A percentile compares a stretch with the other conserved stretches of the same genome.
Evolutionary conservation across 2,329 filamentous ascomycete species (phyloP).

Genomic region (Pseudophaeomoniella oleicola): DNA sequence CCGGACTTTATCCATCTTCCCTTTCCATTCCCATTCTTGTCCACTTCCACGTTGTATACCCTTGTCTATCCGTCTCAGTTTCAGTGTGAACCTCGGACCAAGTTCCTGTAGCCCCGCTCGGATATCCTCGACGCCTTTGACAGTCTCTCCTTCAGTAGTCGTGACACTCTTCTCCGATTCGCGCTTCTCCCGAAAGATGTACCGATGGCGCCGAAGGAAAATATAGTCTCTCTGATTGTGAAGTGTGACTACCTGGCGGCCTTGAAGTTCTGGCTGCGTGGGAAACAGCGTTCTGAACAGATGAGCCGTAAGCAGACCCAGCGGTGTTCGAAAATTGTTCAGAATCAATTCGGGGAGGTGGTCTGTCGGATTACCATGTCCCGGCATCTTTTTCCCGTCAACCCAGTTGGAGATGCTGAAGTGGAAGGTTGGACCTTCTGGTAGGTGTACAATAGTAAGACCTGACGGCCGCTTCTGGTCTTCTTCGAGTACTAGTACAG

Average conservation of each 20-base stretch:
- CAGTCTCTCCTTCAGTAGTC: conserved; percentile 64
- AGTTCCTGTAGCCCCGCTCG: conserved; percentile 81
- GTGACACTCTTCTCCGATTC: conserved; percentile 76
- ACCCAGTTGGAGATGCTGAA: conserved; percentile 86
- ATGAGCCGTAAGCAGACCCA: conserved; percentile 76
- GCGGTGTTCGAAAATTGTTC: conserved; percentile 88
- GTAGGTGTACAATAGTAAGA: conserved; percentile 71
- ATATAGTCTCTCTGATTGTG: conserved; percentile 96
- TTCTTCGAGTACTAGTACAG: conserved; percentile 74
- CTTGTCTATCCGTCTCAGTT: conserved; percentile 80
- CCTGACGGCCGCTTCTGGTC: conserved; percentile 75
- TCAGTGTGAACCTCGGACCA: conserved; percentile 70
- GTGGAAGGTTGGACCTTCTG: conserved; percentile 78
- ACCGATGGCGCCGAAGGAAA: conserved; percentile 79
- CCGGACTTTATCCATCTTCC: conserved; percentile 82
- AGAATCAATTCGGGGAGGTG: conserved; percentile 82
- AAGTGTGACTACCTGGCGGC: conserved; percentile 77
- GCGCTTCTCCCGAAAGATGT: conserved; percentile 82
- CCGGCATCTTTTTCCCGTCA: conserved; percentile 72
- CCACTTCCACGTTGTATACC: conserved; percentile 65
- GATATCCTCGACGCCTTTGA: conserved; percentile 75
- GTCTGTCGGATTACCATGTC: conserved; percentile 78
- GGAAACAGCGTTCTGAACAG: conserved; percentile 73
- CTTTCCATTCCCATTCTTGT: conserved; percentile 93
- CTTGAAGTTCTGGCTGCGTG: conserved; percentile 65